These are phyloP conservation scores for Ganoderma multipileum DNA, from an alignment of 1,284 basidiomycete genomes.

Conservation along the genomic window DNA sequence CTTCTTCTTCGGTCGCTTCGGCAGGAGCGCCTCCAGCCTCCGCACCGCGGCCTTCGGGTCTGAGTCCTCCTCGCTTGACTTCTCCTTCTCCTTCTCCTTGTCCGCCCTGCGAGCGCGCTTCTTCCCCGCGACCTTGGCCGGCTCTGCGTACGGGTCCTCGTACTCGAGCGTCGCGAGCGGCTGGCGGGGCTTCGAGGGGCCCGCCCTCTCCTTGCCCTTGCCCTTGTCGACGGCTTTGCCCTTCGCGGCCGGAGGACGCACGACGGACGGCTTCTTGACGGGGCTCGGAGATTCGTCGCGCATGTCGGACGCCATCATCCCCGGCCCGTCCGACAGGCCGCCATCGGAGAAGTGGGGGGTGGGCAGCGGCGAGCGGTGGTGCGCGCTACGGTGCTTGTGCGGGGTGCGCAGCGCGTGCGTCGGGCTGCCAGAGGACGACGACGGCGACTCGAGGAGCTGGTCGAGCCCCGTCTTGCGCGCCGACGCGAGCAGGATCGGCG, in stretches of 20 bases:
- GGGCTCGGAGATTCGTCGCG: conserved; percentile 24
- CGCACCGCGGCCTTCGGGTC: conserved; percentile 34
- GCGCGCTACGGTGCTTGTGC: conserved; percentile 32
- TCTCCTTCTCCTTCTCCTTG: conserved; percentile 16
- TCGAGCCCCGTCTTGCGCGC: not conserved
- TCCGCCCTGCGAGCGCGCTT: conserved; percentile 31
- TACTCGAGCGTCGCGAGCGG: conserved; percentile 26
- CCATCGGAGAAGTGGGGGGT: conserved; percentile 27
- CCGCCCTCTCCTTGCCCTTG: conserved; percentile 1
- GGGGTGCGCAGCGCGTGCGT: conserved; percentile 29
- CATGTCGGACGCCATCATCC: conserved; percentile 7
- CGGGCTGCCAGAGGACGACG: conserved; percentile 27
- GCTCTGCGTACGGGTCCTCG: conserved; percentile 12
- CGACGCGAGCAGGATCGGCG: conserved; percentile 1
- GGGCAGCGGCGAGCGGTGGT: conserved; percentile 32
- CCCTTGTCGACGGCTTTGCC: not conserved
- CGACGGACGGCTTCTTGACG: conserved; percentile 24
- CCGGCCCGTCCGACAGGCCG: conserved; percentile 20
- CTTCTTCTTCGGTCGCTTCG: conserved; percentile 30
- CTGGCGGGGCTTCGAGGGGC: conserved; percentile 15
- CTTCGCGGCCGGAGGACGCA: not conserved
- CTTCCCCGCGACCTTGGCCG: conserved; percentile 15
- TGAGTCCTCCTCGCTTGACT: conserved; percentile 25
- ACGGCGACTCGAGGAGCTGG: conserved; percentile 8
- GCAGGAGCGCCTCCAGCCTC: conserved; percentile 37